A percentile compares a stretch with the other conserved stretches of the same genome.
These are phyloP conservation scores for Xylaria digitata DNA, from an alignment of 2,329 filamentous ascomycete species.

Conservation along the genomic window DNA sequence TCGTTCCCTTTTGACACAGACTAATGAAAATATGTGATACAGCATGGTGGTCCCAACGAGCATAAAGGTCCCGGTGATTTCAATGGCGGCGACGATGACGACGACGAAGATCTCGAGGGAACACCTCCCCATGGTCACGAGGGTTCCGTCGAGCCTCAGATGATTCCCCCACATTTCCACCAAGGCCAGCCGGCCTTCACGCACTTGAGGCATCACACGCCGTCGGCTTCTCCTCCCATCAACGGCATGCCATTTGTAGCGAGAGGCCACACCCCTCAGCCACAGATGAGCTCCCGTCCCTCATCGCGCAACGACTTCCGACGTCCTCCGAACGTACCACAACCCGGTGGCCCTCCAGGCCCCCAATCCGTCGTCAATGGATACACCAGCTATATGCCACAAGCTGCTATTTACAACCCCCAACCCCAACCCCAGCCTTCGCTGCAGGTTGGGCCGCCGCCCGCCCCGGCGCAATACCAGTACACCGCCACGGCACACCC, in stretches of 20 bases:
- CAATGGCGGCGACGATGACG: conserved; percentile 87
- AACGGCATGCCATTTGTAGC: conserved; percentile 79
- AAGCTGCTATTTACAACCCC: conserved; percentile 85
- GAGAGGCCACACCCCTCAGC: conserved; percentile 85
- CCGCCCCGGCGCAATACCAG: conserved; percentile 50
- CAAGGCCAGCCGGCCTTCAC: conserved; percentile 78
- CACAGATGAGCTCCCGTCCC: conserved; percentile 78
- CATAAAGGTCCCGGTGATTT: conserved; percentile 97
- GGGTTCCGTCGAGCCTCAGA: conserved; percentile 62
- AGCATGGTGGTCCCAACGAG: conserved; percentile 94
- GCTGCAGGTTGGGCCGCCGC: conserved; percentile 54
- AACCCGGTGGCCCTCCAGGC: conserved; percentile 69
- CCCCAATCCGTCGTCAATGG: conserved; percentile 72
- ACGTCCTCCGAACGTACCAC: conserved; percentile 79
- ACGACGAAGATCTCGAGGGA: conserved; percentile 79
- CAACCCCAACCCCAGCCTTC: conserved; percentile 64
- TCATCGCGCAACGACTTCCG: conserved; percentile 83
- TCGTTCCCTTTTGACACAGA: neutral
- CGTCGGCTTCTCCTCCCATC: conserved; percentile 89
- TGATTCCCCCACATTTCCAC: conserved; percentile 78
- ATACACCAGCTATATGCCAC: conserved; percentile 85
- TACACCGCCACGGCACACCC: conserved; percentile 54
- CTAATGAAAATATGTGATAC: conserved; percentile 39
- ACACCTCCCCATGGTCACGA: conserved; percentile 77
- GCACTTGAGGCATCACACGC: conserved; percentile 83